phyloP scores from a whole-genome alignment of 2,329 filamentous ascomycete species.

The Cladobotryum mycophilum region DNA sequence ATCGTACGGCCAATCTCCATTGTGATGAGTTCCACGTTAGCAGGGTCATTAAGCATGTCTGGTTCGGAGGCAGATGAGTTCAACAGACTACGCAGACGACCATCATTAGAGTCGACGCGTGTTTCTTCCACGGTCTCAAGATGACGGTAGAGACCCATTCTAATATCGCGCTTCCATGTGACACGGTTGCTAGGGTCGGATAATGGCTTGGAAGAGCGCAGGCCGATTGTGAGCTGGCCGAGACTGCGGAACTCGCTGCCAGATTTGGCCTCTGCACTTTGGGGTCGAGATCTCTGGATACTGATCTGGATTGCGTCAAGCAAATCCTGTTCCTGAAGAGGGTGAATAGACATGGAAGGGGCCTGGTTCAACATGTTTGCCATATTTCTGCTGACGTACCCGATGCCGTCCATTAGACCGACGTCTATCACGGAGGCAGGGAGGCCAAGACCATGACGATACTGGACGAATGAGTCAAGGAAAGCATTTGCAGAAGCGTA shows the following conservation, averaged over 20 bases:
- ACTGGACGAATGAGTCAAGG: constrained; percentile 31
- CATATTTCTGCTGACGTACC: constrained; percentile 22
- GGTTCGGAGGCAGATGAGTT: neutral
- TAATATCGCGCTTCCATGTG: constrained; percentile 15
- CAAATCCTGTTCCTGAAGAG: constrained; percentile 16
- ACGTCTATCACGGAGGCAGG: constrained; percentile 10
- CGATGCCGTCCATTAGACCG: constrained; percentile 10
- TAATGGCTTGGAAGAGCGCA: constrained; percentile 11
- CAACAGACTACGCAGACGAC: neutral
- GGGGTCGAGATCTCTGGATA: neutral
- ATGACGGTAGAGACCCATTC: constrained; percentile 12
- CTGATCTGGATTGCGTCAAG: constrained; percentile 11
- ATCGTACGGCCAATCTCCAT: neutral
- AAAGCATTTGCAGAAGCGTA: constrained; percentile 37
- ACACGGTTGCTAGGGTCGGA: constrained; percentile 8
- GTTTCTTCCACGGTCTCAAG: neutral
- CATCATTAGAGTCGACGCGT: neutral
- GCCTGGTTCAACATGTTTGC: constrained; percentile 11
- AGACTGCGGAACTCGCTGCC: neutral
- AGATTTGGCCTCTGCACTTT: neutral
- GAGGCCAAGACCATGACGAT: constrained; percentile 18
- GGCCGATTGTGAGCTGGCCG: constrained; percentile 4
- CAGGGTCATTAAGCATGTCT: neutral
- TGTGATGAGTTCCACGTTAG: neutral
- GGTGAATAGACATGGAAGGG: constrained; percentile 10